A percentile compares a stretch with the other conserved stretches of the same genome.
phyloP scores from a whole-genome alignment of 108 stramenopile species.

The Nitzschia palea region DNA sequence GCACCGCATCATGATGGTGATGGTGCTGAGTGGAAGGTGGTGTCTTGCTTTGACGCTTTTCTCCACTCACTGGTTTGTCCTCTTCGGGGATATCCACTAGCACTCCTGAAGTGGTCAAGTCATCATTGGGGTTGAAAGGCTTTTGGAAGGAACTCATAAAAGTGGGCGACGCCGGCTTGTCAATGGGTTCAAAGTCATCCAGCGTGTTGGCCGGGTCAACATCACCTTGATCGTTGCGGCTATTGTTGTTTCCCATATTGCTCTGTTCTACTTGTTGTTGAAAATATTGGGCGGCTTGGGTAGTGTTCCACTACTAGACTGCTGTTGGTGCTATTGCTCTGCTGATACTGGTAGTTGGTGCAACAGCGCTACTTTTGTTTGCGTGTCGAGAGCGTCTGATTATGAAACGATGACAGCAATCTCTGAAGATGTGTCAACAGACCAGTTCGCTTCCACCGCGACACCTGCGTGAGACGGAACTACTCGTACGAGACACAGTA shows the following conservation, averaged over 20 bases:
- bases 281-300: too few species aligned
- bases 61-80: not conserved
- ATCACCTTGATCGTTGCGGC: not conserved
- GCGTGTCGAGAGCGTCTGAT: too few species aligned
- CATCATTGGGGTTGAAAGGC: not conserved
- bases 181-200: slow-evolving; percentile 15
- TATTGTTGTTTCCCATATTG: not conserved
- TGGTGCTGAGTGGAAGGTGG: not conserved
- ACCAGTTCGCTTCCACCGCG: too few species aligned
- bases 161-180: slow-evolving; percentile 9
- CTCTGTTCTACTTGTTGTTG: not conserved
- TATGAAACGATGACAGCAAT: too few species aligned
- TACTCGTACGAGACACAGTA: too few species aligned
- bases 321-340: too few species aligned
- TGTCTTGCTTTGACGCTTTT: not conserved
- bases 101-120: slow-evolving; percentile 27
- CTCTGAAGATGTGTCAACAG: too few species aligned
- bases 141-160: not conserved
- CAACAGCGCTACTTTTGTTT: too few species aligned
- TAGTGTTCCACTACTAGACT: too few species aligned
- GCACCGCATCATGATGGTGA: slow-evolving; percentile 1
- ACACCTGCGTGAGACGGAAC: too few species aligned
- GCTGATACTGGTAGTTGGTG: too few species aligned
- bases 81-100: slow-evolving; percentile 18
- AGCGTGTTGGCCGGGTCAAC: not conserved